phyloP scores from a whole-genome alignment of 768 basidiomycete species.

The Fistulinella prunicolor region DNA sequence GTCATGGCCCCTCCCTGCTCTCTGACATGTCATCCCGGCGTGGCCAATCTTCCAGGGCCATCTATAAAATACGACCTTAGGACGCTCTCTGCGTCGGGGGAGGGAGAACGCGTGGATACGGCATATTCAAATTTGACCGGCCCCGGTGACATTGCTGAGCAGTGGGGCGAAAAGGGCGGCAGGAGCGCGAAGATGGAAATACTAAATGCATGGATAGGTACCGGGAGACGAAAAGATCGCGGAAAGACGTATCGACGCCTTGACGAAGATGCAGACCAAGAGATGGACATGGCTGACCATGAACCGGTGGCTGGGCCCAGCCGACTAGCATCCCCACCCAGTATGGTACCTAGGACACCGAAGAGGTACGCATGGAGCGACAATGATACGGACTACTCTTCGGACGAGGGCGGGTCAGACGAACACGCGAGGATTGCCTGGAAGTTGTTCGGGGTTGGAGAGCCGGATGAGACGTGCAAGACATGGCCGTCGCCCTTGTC shows the following conservation, averaged over 20 bases:
- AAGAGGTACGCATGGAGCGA: conserved; percentile 26
- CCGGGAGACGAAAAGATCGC: conserved; percentile 26
- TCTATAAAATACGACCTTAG: conserved; percentile 4
- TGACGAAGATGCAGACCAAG: conserved; percentile 6
- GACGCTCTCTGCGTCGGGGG: not conserved
- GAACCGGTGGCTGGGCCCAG: not conserved
- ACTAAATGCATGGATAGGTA: conserved; percentile 45
- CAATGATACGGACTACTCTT: conserved; percentile 41
- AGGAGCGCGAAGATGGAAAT: conserved; percentile 42
- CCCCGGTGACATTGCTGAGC: conserved; percentile 44
- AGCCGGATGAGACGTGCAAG: conserved; percentile 17
- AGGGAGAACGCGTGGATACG: conserved; percentile 41
- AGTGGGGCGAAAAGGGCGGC: conserved; percentile 55
- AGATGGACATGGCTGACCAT: not conserved
- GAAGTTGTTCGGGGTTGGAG: conserved; percentile 46
- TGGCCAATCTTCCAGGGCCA: conserved; percentile 22
- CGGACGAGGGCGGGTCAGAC: conserved; percentile 40
- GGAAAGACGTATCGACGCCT: conserved; percentile 34
- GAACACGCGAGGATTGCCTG: conserved; percentile 59
- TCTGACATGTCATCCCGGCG: conserved; percentile 12
- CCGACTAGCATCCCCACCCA: not conserved
- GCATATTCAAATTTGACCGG: conserved; percentile 68
- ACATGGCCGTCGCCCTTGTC: conserved; percentile 20
- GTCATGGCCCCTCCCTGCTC: conserved; percentile 25
- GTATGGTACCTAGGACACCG: not conserved